These are phyloP conservation scores for Tilletia walkeri DNA, from an alignment of 1,284 basidiomycete species.

Conservation along the genomic window DNA sequence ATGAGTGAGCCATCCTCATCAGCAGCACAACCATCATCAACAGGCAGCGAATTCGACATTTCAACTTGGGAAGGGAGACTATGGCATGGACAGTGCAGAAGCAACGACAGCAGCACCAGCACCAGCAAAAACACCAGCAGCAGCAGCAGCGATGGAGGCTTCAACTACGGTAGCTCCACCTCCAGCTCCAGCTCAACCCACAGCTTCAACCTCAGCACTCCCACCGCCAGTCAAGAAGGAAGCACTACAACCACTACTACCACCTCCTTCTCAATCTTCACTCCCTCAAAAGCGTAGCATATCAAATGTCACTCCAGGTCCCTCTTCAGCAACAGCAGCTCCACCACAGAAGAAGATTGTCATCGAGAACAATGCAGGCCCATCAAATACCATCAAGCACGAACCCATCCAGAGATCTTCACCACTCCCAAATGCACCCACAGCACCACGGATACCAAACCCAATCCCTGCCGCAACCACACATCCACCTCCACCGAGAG, in stretches of 20 bases:
- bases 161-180: not conserved
- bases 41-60: not conserved
- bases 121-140: not conserved
- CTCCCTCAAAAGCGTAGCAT: not conserved
- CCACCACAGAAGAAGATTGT: conserved; percentile 15
- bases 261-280: not conserved
- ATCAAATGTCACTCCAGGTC: not conserved
- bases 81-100: no score
- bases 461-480: not conserved
- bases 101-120: not conserved
- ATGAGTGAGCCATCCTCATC: no score
- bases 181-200: not conserved
- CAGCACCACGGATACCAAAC: not conserved
- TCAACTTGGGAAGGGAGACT: not conserved
- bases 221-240: not conserved
- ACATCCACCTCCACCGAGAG: not conserved
- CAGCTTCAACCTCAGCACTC: not conserved
- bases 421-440: not conserved
- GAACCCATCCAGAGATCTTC: not conserved
- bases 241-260: not conserved
- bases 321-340: not conserved
- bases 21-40: no score
- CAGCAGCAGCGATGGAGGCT: not conserved
- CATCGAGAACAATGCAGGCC: conserved; percentile 3
- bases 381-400: not conserved